Evolutionary conservation across 2,329 filamentous ascomycete species (phyloP).

Genomic region (Hypoxylon sp.): DNA sequence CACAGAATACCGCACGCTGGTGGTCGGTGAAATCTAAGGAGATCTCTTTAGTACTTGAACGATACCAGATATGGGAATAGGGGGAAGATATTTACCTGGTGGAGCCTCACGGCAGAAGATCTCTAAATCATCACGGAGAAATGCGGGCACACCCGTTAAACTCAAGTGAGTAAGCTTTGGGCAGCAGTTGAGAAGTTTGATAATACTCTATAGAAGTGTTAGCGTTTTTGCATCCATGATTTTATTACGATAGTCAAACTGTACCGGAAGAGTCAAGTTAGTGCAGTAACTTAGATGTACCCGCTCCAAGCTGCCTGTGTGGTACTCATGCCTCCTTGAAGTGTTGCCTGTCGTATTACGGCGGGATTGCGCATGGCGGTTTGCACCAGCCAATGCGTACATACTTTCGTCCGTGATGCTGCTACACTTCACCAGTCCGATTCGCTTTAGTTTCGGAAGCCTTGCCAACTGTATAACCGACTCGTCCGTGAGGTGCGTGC

Average conservation of each 20-base stretch:
- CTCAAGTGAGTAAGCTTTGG: constrained; percentile 93
- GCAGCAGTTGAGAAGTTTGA: constrained; percentile 89
- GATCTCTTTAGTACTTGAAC: constrained; percentile 47
- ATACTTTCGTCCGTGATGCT: constrained; percentile 93
- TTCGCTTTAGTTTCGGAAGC: constrained; percentile 92
- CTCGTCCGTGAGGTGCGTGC: constrained; percentile 85
- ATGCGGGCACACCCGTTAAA: constrained; percentile 92
- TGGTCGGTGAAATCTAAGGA: constrained; percentile 89
- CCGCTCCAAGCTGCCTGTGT: constrained; percentile 81
- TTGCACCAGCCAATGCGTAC: constrained; percentile 82
- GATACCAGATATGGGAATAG: not conserved
- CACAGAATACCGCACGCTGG: constrained; percentile 95
- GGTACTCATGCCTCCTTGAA: constrained; percentile 66
- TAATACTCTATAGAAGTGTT: constrained; percentile 78
- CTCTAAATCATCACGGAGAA: constrained; percentile 87
- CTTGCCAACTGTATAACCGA: constrained; percentile 88
- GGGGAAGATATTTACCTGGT: constrained; percentile 64
- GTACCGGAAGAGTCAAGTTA: constrained; percentile 83
- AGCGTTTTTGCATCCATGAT: constrained; percentile 48
- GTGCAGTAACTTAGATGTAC: constrained; percentile 97
- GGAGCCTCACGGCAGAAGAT: constrained; percentile 90
- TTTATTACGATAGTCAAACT: not conserved
- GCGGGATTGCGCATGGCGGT: constrained; percentile 65
- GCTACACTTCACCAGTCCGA: constrained; percentile 94
- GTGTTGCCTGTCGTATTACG: constrained; percentile 64